phyloP scores from a whole-genome alignment of 116 monocot species.

The Trichopus zeylanicus region DNA sequence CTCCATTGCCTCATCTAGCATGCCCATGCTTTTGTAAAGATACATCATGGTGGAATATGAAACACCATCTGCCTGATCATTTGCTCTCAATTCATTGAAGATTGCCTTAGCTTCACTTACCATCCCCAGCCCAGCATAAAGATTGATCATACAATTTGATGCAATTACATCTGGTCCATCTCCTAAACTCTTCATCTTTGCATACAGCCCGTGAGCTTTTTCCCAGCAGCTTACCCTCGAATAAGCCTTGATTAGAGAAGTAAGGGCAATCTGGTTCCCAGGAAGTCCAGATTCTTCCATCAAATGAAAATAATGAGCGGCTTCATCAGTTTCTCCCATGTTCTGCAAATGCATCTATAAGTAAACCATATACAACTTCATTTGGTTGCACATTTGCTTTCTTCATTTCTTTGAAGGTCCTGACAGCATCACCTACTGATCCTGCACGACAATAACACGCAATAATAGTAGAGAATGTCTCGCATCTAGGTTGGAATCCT shows the following conservation, averaged over 20 bases:
- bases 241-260: constrained; percentile 76
- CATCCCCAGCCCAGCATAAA: constrained; percentile 76
- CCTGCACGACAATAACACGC: constrained; percentile 27
- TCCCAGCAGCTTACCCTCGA: constrained; percentile 50
- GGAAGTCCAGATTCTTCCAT: constrained; percentile 55
- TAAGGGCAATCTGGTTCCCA: constrained; percentile 49
- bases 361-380: constrained; percentile 60
- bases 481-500: constrained; percentile 50
- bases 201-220: constrained; percentile 67
- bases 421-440: constrained; percentile 32
- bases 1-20: constrained; percentile 46
- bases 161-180: constrained; percentile 62
- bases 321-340: constrained; percentile 33
- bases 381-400: constrained; percentile 42
- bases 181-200: constrained; percentile 36
- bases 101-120: constrained; percentile 51
- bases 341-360: constrained; percentile 61
- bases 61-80: constrained; percentile 46
- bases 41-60: constrained; percentile 75
- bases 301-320: constrained; percentile 31
- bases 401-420: constrained; percentile 51
- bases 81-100: constrained; percentile 40
- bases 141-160: constrained; percentile 69
- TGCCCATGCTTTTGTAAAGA: constrained; percentile 82
- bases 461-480: constrained; percentile 59